Evolutionary conservation across 108 stramenopile genomes (phyloP), one percentile per base, ranked within the genome.

Genomic region (Bacterosira constricta): DNA sequence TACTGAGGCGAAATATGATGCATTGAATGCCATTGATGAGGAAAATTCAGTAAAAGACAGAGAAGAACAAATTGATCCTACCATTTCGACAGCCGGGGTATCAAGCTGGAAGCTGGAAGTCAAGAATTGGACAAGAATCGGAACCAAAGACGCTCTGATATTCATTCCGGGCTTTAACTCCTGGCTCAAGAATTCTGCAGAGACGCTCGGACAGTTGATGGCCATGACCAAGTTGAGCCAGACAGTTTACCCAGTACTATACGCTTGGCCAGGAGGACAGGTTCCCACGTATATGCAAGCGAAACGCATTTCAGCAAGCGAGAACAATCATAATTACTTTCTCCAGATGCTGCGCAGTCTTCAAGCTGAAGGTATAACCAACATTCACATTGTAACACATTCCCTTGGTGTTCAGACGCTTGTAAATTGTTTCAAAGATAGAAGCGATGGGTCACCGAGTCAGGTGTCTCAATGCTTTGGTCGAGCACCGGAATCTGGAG

Each of bases 91-190:
- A 27, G 52, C 9, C 25, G 25, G 29, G 31, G n/a, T 26, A 53
- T 53, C 5, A 6, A 15, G 4, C 52, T 53, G 8, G 23, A 53
- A 53, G 25, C 38, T 51, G 31, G 17, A 32, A 15, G 36, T 69
- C 7, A 34, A 64, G 0, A 38, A 53, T 10, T 71, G 69, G 76
- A 44, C 36, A 15, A 26, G 38, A 23, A 30, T 36, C 4, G 18
- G 18, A 21, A 49, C 31, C 25, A 69, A 76, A 38, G 84, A 82
- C 27, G 84, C 75, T 6, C 61, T 85, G 13, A 59, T 85, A 20
- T 82, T 79, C 31, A 17, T 85, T 12, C 84, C 84, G 10, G 84
- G 84, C 4, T 85, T 75, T 55, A 85, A 85, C 47, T 75, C 52
- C 2, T 64, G 47, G 13, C 44, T 77, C 15, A 77, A 80, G 37